These are phyloP conservation scores for Panicum miliaceum DNA, from an alignment of 176 grass and related monocot genomes.

Conservation along the genomic window DNA sequence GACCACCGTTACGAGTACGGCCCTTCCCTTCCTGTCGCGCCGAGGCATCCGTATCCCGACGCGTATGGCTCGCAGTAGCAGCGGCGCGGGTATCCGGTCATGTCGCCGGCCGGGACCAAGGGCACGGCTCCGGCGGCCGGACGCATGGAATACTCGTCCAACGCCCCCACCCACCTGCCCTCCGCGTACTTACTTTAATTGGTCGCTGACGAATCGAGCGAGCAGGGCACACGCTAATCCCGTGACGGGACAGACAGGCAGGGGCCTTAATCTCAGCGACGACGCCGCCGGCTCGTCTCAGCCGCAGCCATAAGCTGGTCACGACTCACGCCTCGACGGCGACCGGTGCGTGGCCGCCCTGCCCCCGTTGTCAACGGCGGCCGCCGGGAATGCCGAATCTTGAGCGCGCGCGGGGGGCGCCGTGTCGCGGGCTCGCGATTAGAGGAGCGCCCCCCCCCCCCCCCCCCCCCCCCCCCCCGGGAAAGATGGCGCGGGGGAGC, in stretches of 20 bases:
- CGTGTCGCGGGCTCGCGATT: no score
- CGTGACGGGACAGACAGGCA: background rate
- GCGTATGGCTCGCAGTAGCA: background rate
- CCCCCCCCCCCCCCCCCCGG: constrained; percentile 8
- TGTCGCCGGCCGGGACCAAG: constrained; percentile 34
- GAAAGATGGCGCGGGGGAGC: constrained; percentile 31
- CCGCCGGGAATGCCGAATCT: constrained; percentile 15
- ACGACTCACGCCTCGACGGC: background rate
- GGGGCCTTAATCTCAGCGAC: background rate
- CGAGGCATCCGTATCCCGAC: constrained; percentile 34
- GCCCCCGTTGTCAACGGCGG: no score
- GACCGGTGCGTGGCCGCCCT: no score
- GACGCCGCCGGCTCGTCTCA: background rate
- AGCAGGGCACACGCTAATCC: constrained; percentile 37
- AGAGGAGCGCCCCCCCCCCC: no score
- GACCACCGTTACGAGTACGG: no score
- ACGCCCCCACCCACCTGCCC: constrained; percentile 4
- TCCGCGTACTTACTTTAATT: background rate
- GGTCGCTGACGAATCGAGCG: background rate
- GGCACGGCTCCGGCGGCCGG: background rate
- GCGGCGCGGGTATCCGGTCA: constrained; percentile 39
- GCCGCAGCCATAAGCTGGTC: background rate
- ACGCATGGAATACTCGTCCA: background rate
- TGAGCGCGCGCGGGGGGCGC: background rate
- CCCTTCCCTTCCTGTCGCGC: constrained; percentile 24